Percentiles rank a stretch among this genome's conserved stretches.
phyloP scores from a whole-genome alignment of 2,329 filamentous ascomycete species.

The Cytospora piceicola region DNA sequence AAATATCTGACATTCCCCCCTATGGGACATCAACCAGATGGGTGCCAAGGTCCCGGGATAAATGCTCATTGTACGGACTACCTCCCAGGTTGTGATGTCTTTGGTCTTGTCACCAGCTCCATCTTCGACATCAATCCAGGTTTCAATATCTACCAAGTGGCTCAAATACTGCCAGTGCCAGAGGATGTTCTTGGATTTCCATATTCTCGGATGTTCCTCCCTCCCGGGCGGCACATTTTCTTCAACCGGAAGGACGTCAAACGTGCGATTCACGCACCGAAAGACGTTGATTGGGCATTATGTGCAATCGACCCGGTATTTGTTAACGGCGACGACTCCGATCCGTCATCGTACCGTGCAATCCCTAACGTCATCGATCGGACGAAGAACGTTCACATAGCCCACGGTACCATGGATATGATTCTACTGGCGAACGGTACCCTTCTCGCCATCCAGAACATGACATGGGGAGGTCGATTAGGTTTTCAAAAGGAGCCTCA shows the following conservation, averaged over 20 bases:
- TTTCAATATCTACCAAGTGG: conserved; percentile 66
- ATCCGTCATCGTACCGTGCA: conserved; percentile 26
- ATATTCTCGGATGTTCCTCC: conserved; percentile 61
- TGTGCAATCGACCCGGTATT: conserved; percentile 55
- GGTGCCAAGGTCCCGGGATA: conserved; percentile 43
- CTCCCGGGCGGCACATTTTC: conserved; percentile 63
- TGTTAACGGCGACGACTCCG: conserved; percentile 39
- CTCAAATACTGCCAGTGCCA: conserved; percentile 50
- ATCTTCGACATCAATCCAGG: conserved; percentile 67
- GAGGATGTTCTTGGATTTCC: conserved; percentile 47
- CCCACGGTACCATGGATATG: conserved; percentile 71
- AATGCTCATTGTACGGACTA: conserved; percentile 41
- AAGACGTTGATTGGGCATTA: conserved; percentile 53
- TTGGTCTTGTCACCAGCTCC: conserved; percentile 55
- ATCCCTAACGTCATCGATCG: conserved; percentile 68
- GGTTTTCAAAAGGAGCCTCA: conserved; percentile 61
- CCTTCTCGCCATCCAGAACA: conserved; percentile 72
- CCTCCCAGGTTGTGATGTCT: conserved; percentile 58
- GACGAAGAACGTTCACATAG: conserved; percentile 71
- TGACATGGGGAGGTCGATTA: conserved; percentile 72
- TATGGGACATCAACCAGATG: conserved; percentile 56
- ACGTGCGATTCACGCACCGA: conserved; percentile 34
- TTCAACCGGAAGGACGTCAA: conserved; percentile 64
- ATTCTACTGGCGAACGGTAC: conserved; percentile 68
- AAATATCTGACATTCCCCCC: conserved; percentile 69